Evolutionary conservation across 768 basidiomycete genomes (phyloP), one percentile per base, ranked within the genome.

Genomic region (Rossbeevera mucosa): DNA sequence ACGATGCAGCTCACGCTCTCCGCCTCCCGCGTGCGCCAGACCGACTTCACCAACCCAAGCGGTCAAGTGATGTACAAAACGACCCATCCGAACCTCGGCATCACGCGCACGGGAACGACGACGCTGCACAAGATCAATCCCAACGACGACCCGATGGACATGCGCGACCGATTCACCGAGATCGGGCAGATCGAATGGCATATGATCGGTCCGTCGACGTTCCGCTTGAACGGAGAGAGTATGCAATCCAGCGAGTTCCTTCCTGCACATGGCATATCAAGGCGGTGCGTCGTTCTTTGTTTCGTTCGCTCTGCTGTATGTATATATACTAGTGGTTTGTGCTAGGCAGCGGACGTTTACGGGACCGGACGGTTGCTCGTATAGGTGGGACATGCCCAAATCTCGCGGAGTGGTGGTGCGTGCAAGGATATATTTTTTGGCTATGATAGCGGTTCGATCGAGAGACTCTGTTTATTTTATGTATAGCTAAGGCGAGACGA

Each of bases 131-230:
- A 62, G 18, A 50, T 66, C 38, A 45, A 36, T 11, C 56, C 58
- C 2, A 66, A 58, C 20, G 33, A 28, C 2, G 53, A 59, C 11
- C 57, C 48, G 2, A 36, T 14, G 43, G 59, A 65, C 24, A 61
- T 64, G 62, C 60, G 22, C 0, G 68, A 66, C 48, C 57, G 54
- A 11, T 71, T 70, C 48, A 61, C 60, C 0, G 57, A 57, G 6
- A 58, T 71, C 30, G 74, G 64, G 7, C 62, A 65, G 44, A 71
- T 75, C 12, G 64, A 71, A 13, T 72, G 69, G 67, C 63, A 47
- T 7, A 6, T 53, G 2, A 13, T 68, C 8, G 52, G 50, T 20
- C 59, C 68, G 1, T 63, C 71, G 7, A 62, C 53, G 20, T 56
- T 75, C 33, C 62, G 58, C 3, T 62, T 71, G 20, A 51, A 60